These are phyloP conservation scores for Xanthoceras sorbifolium DNA, from an alignment of 345 rosid species.

Conservation along the genomic window DNA sequence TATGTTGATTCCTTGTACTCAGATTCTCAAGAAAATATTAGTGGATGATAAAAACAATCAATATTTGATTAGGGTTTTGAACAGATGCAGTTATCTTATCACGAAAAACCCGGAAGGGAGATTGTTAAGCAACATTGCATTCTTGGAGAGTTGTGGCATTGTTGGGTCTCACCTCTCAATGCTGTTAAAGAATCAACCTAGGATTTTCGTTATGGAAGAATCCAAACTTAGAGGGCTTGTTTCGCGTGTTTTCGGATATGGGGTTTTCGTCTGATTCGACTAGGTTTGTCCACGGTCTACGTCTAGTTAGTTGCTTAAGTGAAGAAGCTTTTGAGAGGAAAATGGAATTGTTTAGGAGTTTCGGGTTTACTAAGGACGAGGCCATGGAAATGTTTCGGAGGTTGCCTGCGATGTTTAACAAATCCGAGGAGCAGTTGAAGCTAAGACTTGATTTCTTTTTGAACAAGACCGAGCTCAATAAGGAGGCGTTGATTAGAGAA, in stretches of 20 bases:
- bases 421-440: slow-evolving; percentile 34
- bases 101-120: slow-evolving; percentile 7
- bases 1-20: slow-evolving; percentile 29
- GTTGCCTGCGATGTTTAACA: slow-evolving; percentile 28
- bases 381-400: slow-evolving; percentile 30
- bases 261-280: slow-evolving; percentile 43
- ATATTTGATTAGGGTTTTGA: slow-evolving; percentile 23
- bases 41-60: slow-evolving; percentile 20
- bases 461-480: slow-evolving; percentile 25
- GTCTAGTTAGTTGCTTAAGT: slow-evolving; percentile 31
- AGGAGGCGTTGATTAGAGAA: slow-evolving; percentile 21
- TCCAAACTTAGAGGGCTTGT: slow-evolving; percentile 22
- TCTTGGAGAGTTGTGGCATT: slow-evolving; percentile 35
- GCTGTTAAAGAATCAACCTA: slow-evolving; percentile 33
- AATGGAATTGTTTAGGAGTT: slow-evolving; percentile 24
- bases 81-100: slow-evolving; percentile 25
- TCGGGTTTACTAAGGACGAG: slow-evolving; percentile 36
- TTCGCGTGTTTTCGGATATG: slow-evolving; percentile 23
- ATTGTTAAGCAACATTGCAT: slow-evolving; percentile 32
- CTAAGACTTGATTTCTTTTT: slow-evolving; percentile 36
- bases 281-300: slow-evolving; percentile 42
- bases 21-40: slow-evolving; percentile 28
- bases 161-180: slow-evolving; percentile 34
- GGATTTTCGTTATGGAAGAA: slow-evolving; percentile 28
- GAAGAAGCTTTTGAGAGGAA: slow-evolving; percentile 33